phyloP scores from a whole-genome alignment of 306 rosid genomes.

The Cicer arietinum region DNA sequence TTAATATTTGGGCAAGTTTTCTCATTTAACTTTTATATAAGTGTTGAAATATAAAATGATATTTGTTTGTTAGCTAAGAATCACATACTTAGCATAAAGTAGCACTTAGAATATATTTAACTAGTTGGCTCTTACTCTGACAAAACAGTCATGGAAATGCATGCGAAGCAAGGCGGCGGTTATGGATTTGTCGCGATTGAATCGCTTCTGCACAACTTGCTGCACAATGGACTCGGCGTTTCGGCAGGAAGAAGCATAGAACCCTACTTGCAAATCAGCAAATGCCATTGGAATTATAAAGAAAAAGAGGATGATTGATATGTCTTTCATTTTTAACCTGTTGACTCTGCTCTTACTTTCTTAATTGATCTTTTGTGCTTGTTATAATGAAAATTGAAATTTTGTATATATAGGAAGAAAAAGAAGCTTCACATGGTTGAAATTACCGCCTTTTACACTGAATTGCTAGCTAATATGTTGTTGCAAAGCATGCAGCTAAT shows the following conservation, averaged over 20 bases:
- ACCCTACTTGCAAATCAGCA: constrained; percentile 39
- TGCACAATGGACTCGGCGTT: constrained; percentile 53
- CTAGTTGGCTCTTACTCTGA: constrained; percentile 45
- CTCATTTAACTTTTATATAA: not conserved
- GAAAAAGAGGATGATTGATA: constrained; percentile 10
- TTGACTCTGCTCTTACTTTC: not conserved
- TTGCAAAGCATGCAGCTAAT: constrained; percentile 33
- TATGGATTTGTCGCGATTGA: constrained; percentile 47
- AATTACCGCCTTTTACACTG: constrained; percentile 24
- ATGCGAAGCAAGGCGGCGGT: constrained; percentile 59
- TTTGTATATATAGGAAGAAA: constrained; percentile 25
- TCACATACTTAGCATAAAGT: not conserved
- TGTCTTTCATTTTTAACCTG: constrained; percentile 38
- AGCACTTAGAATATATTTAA: not conserved
- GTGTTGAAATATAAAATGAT: not conserved
- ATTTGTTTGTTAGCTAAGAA: not conserved
- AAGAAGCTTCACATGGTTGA: not conserved
- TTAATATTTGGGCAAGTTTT: not conserved
- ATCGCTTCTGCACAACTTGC: constrained; percentile 48
- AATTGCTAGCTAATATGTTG: not conserved
- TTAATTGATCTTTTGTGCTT: not conserved
- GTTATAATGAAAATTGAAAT: not conserved
- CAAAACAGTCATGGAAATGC: constrained; percentile 76
- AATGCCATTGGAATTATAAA: constrained; percentile 37
- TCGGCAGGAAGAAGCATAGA: constrained; percentile 46